These are phyloP conservation scores for Hyaloscypha finlandica DNA, from an alignment of 495 filamentous ascomycete species.

Conservation along the genomic window DNA sequence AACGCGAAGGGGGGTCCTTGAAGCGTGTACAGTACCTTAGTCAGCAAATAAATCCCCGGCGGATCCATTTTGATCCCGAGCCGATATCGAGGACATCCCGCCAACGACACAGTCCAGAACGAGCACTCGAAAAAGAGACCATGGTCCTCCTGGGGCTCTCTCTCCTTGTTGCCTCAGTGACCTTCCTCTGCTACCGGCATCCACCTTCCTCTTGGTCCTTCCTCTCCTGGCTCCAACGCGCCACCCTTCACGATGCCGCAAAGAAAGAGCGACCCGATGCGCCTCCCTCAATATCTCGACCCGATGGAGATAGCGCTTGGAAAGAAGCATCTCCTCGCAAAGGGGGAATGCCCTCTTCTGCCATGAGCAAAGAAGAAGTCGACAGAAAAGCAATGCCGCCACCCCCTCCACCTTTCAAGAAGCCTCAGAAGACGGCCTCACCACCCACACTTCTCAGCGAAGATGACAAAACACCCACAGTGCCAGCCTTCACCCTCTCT, in stretches of 20 bases:
- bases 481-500: slow-evolving; percentile 23
- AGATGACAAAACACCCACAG: slow-evolving; percentile 7
- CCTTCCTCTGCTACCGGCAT: slow-evolving; percentile 50
- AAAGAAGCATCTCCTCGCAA: background rate
- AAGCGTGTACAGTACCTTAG: background rate
- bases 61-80: background rate
- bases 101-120: background rate
- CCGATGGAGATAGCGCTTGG: background rate
- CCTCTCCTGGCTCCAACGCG: slow-evolving; percentile 30
- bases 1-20: slow-evolving; percentile 4
- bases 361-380: slow-evolving; percentile 20
- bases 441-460: slow-evolving; percentile 14
- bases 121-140: background rate
- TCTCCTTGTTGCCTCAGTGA: slow-evolving; percentile 53
- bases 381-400: slow-evolving; percentile 41
- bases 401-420: slow-evolving; percentile 31
- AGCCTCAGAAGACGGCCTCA: slow-evolving; percentile 3
- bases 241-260: slow-evolving; percentile 11
- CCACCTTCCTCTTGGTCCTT: slow-evolving; percentile 44
- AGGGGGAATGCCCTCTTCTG: background rate
- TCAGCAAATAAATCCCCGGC: background rate
- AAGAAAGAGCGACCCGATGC: slow-evolving; percentile 16
- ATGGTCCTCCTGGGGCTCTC: slow-evolving; percentile 58
- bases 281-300: slow-evolving; percentile 1
- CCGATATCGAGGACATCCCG: background rate